Percentiles rank a stretch among this genome's conserved stretches.
Evolutionary conservation across 148 eudicot species (phyloP).

Genomic region (Nyssa sinensis): DNA sequence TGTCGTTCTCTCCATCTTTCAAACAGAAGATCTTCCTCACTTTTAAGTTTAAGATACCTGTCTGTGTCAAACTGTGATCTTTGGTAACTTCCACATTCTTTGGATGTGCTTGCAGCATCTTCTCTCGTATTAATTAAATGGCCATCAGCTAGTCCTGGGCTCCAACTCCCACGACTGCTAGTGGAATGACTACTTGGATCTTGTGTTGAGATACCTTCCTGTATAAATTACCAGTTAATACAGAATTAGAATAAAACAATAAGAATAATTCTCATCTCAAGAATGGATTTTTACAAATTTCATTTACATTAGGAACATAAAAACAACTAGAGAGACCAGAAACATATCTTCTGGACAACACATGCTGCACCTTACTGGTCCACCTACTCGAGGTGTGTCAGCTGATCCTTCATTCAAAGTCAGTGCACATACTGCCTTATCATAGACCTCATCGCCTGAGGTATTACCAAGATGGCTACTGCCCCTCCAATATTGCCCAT

Average conservation of each 20-base stretch:
- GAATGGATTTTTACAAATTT: too few species aligned
- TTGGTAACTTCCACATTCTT: conserved; percentile 29
- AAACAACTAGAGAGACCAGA: not conserved
- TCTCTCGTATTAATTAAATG: conserved; percentile 32
- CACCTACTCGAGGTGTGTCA: too few species aligned
- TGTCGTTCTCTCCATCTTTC: conserved; percentile 63
- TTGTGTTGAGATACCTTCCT: conserved; percentile 38
- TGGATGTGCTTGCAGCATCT: conserved; percentile 19
- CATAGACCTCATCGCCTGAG: too few species aligned
- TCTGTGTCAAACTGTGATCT: conserved; percentile 49
- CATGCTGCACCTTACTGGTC: too few species aligned
- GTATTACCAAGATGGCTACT: too few species aligned
- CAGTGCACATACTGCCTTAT: too few species aligned
- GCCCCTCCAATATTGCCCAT: too few species aligned
- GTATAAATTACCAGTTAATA: not conserved
- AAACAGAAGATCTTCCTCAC: conserved; percentile 52
- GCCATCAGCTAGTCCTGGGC: conserved; percentile 48
- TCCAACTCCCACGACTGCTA: conserved; percentile 84
- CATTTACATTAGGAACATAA: not conserved
- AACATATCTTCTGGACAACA: too few species aligned
- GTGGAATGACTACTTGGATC: conserved; percentile 50
- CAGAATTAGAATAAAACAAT: not conserved
- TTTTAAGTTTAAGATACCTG: conserved; percentile 46
- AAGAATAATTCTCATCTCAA: too few species aligned
- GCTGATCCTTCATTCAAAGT: too few species aligned